phyloP scores from a whole-genome alignment of 345 rosid genomes.

The Boechera stricta region DNA sequence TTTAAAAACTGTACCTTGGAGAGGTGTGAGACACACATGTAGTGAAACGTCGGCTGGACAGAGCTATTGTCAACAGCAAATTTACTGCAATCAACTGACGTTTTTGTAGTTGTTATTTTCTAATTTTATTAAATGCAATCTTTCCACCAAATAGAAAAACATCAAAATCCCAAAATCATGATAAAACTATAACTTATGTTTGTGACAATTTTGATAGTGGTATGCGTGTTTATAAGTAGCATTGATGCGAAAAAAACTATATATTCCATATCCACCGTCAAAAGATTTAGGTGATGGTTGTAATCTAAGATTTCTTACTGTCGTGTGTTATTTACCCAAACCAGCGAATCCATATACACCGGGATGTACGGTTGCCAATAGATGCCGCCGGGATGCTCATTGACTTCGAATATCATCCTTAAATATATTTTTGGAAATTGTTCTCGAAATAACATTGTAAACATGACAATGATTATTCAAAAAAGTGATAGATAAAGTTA shows the following conservation, averaged over 20 bases:
- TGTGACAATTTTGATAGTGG: background rate
- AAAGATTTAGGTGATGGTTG: background rate
- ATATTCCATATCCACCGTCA: too few species aligned
- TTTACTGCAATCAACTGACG: too few species aligned
- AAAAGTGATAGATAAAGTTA: too few species aligned
- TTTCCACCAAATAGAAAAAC: background rate
- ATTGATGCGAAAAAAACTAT: background rate
- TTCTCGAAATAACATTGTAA: background rate
- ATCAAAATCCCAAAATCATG: background rate
- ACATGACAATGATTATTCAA: background rate
- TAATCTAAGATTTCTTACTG: slow-evolving; percentile 14
- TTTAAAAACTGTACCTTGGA: too few species aligned
- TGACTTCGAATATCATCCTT: too few species aligned
- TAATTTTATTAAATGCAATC: background rate
- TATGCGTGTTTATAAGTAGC: background rate
- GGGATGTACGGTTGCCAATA: too few species aligned
- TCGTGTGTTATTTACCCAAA: background rate
- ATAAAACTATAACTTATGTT: background rate
- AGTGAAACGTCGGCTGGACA: too few species aligned
- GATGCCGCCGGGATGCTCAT: background rate
- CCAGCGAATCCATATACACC: background rate
- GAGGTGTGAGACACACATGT: too few species aligned
- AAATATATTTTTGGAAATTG: too few species aligned
- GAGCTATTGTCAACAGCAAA: too few species aligned
- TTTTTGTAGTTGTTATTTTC: too few species aligned